Evolutionary conservation across 2,329 filamentous ascomycete genomes (phyloP).

Genomic region (Capronia epimyces): DNA sequence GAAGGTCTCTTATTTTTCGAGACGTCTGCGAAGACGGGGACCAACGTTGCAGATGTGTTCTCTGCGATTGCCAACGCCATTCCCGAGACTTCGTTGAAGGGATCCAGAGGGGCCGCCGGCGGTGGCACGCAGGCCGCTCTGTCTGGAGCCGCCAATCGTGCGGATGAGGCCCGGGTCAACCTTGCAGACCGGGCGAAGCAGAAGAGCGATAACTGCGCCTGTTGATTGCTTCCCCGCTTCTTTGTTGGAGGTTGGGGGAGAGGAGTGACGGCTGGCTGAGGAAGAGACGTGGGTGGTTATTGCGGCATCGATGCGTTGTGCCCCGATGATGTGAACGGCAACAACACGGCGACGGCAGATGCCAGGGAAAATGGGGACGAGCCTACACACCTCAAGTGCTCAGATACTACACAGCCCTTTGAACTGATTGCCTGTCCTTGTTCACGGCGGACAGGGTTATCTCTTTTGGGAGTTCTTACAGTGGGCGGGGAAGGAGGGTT

Average conservation of each 20-base stretch:
- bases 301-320: no score
- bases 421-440: no score
- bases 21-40: slow-evolving; percentile 92
- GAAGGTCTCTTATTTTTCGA: slow-evolving; percentile 94
- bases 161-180: slow-evolving; percentile 66
- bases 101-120: slow-evolving; percentile 51
- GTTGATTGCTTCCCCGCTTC: slow-evolving; percentile 51
- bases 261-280: background rate
- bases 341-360: no score
- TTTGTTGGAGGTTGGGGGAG: background rate
- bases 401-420: no score
- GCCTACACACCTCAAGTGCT: no score
- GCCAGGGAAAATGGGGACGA: no score
- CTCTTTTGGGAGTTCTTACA: no score
- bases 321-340: no score
- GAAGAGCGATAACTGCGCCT: slow-evolving; percentile 86
- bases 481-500: no score
- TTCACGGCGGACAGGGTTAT: no score
- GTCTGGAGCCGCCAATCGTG: slow-evolving; percentile 46
- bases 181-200: slow-evolving; percentile 66
- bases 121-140: slow-evolving; percentile 52
- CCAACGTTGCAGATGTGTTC: slow-evolving; percentile 93
- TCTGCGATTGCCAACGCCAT: slow-evolving; percentile 98
- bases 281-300: background rate
- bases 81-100: slow-evolving; percentile 92